phyloP scores from a whole-genome alignment of 2,329 filamentous ascomycete genomes.

The Epichloe gansuensis region DNA sequence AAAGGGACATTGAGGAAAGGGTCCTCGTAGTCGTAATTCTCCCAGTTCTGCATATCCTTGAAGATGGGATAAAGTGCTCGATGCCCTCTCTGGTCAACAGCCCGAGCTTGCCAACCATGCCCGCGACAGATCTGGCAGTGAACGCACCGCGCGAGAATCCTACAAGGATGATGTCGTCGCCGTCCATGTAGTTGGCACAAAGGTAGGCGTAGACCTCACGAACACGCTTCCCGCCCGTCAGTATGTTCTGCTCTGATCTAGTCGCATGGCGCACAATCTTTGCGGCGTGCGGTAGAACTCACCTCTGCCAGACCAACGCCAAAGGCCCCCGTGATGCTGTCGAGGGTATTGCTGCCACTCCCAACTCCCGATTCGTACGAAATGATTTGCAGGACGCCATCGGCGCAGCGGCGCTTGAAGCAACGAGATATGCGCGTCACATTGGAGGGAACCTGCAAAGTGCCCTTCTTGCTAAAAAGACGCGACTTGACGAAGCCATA shows the following conservation, averaged over 20 bases:
- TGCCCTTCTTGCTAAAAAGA: slow-evolving; percentile 24
- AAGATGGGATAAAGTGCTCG: slow-evolving; percentile 42
- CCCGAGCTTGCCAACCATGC: slow-evolving; percentile 38
- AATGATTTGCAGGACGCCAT: slow-evolving; percentile 45
- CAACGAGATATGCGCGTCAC: slow-evolving; percentile 48
- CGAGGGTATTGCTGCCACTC: slow-evolving; percentile 36
- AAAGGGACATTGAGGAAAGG: slow-evolving; percentile 36
- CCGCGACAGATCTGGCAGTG: slow-evolving; percentile 43
- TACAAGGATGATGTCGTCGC: slow-evolving; percentile 44
- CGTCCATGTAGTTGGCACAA: slow-evolving; percentile 47
- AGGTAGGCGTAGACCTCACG: slow-evolving; percentile 52
- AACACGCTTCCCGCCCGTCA: slow-evolving; percentile 28
- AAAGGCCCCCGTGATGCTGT: slow-evolving; percentile 40
- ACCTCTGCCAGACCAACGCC: slow-evolving; percentile 42
- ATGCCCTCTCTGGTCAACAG: slow-evolving; percentile 41
- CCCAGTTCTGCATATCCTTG: slow-evolving; percentile 44
- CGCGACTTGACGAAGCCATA: slow-evolving; percentile 32
- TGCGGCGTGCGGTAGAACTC: slow-evolving; percentile 5
- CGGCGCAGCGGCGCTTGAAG: slow-evolving; percentile 37
- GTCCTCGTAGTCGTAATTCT: slow-evolving; percentile 31
- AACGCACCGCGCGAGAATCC: slow-evolving; percentile 49
- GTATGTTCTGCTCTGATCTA: not conserved
- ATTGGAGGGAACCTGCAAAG: slow-evolving; percentile 42
- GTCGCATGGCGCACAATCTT: not conserved
- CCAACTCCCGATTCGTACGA: slow-evolving; percentile 51